These are phyloP conservation scores for Metschnikowia corniflorae DNA, from an alignment of 805 yeast species.

Conservation along the genomic window DNA sequence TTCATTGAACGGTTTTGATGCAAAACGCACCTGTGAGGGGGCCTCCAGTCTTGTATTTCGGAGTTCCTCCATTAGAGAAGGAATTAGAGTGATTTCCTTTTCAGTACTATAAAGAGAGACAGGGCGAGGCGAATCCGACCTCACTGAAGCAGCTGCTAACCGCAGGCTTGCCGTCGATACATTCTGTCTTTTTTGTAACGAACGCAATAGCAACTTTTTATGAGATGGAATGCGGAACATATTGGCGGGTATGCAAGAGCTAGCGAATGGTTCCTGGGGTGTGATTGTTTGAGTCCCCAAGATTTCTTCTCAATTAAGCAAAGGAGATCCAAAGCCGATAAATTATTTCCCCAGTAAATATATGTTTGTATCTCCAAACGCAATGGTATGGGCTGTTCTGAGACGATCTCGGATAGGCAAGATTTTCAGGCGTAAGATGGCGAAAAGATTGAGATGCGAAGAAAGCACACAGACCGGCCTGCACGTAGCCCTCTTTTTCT, in stretches of 20 bases:
- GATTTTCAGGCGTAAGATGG: conserved; percentile 8
- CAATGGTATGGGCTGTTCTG: too few species aligned
- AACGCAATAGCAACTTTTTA: conserved; percentile 6
- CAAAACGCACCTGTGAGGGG: background rate
- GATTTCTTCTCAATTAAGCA: too few species aligned
- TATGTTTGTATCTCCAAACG: too few species aligned
- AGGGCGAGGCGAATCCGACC: background rate
- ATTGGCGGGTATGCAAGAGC: too few species aligned
- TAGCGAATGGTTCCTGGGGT: too few species aligned
- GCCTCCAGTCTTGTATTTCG: conserved; percentile 7
- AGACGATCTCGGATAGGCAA: too few species aligned
- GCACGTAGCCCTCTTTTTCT: background rate
- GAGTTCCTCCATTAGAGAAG: conserved; percentile 17
- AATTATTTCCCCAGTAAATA: too few species aligned
- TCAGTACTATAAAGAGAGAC: conserved; percentile 1
- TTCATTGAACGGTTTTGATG: conserved; percentile 18
- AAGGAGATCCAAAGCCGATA: too few species aligned
- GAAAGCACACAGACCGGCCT: conserved; percentile 1
- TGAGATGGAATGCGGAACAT: conserved; percentile 7
- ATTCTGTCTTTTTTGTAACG: conserved; percentile 2
- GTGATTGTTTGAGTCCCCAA: too few species aligned
- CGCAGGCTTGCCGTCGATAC: conserved; percentile 3
- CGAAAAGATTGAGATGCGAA: conserved; percentile 7
- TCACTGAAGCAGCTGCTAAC: conserved; percentile 2
- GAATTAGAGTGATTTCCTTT: conserved; percentile 11